A percentile compares a stretch with the other conserved stretches of the same genome.
These are phyloP conservation scores for Tubosaeta sp. DNA, from an alignment of 768 basidiomycete genomes.

Conservation along the genomic window DNA sequence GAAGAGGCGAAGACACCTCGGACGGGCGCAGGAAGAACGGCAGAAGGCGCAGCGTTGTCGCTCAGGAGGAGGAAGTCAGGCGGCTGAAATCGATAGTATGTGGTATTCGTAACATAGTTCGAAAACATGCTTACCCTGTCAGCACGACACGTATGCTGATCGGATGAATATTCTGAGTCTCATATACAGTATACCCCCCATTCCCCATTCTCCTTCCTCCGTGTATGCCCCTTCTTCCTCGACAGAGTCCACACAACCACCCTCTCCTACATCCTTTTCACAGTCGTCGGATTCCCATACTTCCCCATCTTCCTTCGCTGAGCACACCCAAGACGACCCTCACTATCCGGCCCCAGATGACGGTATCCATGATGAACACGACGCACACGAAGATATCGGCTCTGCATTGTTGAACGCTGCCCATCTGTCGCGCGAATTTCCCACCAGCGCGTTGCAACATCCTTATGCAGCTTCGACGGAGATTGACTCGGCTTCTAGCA, in stretches of 20 bases:
- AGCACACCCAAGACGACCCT: conserved; percentile 36
- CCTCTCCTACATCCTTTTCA: conserved; percentile 33
- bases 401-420: conserved; percentile 40
- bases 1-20: conserved; percentile 77
- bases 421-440: conserved; percentile 29
- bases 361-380: conserved; percentile 30
- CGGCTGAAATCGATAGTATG: conserved; percentile 85
- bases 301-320: conserved; percentile 42
- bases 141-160: conserved; percentile 96
- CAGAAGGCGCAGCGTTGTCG: conserved; percentile 75
- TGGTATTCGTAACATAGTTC: conserved; percentile 17
- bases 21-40: conserved; percentile 58
- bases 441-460: conserved; percentile 31
- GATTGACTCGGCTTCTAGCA: conserved; percentile 29
- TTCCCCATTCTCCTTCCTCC: conserved; percentile 60
- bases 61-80: conserved; percentile 86
- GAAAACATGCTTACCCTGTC: conserved; percentile 17
- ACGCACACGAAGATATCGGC: conserved; percentile 40
- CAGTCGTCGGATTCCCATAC: conserved; percentile 47
- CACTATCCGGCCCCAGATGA: conserved; percentile 18
- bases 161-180: conserved; percentile 89
- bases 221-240: conserved; percentile 41
- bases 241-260: conserved; percentile 34
- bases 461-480: conserved; percentile 50
- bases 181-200: conserved; percentile 81